Percentiles rank a stretch among this genome's conserved stretches.
phyloP scores from a whole-genome alignment of 2,329 filamentous ascomycete genomes.

The Aspergillus amoenus region DNA sequence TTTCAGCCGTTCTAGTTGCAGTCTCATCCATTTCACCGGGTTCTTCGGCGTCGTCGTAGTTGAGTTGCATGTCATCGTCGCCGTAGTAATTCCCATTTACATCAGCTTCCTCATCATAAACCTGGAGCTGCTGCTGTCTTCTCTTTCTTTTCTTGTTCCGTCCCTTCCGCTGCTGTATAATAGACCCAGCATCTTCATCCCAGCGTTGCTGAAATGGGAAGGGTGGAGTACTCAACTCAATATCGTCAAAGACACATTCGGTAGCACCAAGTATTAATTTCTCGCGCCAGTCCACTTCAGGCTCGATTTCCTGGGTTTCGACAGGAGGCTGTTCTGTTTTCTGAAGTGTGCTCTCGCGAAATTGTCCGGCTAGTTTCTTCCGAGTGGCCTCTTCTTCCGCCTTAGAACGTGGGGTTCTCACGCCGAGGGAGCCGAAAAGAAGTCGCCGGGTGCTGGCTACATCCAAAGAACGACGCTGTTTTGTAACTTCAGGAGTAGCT shows the following conservation, averaged over 20 bases:
- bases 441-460: conserved; percentile 65
- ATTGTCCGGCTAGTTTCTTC: conserved; percentile 58
- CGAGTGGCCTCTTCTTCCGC: conserved; percentile 66
- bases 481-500: conserved; percentile 19
- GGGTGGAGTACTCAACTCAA: conserved; percentile 71
- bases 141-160: conserved; percentile 38
- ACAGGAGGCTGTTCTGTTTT: conserved; percentile 23
- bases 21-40: conserved; percentile 22
- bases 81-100: conserved; percentile 38
- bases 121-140: conserved; percentile 57
- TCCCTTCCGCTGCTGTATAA: conserved; percentile 41
- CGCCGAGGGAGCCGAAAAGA: conserved; percentile 69
- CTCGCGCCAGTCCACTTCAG: conserved; percentile 67
- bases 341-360: conserved; percentile 35
- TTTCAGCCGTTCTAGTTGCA: conserved; percentile 26
- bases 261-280: conserved; percentile 76
- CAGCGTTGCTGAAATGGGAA: conserved; percentile 90
- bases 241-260: conserved; percentile 73
- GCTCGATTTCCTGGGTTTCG: conserved; percentile 41
- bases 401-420: conserved; percentile 67
- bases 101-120: conserved; percentile 46
- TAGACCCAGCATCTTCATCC: conserved; percentile 69
- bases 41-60: conserved; percentile 46
- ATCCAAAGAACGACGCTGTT: conserved; percentile 49
- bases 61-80: conserved; percentile 28